Conservation (phyloP, 2,329 filamentous ascomycete species). For the Fusarium equiseti region DNA sequence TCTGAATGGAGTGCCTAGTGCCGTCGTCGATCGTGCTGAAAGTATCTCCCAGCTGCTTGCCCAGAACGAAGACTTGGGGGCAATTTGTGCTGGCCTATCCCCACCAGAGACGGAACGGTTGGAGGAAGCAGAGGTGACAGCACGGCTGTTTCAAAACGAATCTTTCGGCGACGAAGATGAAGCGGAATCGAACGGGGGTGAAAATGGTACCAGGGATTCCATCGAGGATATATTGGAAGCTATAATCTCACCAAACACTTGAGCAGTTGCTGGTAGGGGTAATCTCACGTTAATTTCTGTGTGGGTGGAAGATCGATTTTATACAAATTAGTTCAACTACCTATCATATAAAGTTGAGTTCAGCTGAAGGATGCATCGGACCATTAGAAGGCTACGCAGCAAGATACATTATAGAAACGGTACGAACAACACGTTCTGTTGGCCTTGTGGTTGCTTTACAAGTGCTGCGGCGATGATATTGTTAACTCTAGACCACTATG, state of each 20-base stretch:
- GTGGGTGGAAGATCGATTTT: not conserved
- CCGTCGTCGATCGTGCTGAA: constrained; percentile 81
- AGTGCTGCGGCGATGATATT: not conserved
- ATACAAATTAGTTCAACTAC: not conserved
- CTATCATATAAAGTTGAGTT: not conserved
- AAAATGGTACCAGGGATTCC: not conserved
- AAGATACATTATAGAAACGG: not conserved
- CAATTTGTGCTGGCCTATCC: constrained; percentile 76
- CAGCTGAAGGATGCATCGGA: not conserved
- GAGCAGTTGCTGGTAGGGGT: not conserved
- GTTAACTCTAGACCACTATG: not conserved
- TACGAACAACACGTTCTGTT: not conserved
- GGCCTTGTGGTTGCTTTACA: not conserved
- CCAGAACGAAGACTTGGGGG: constrained; percentile 80
- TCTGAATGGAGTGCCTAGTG: constrained; percentile 82
- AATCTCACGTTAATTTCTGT: not conserved
- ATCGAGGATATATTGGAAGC: constrained; percentile 36
- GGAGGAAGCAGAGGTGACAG: constrained; percentile 72
- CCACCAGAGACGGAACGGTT: constrained; percentile 73
- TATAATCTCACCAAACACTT: constrained; percentile 19
- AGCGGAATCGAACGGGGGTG: not conserved
- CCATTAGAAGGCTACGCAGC: not conserved
- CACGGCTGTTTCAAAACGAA: constrained; percentile 67
- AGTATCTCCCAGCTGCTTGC: constrained; percentile 76
- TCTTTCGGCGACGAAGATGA: constrained; percentile 28